phyloP scores from a whole-genome alignment of 1,284 basidiomycete genomes.

The Sporisorium scitamineum region DNA sequence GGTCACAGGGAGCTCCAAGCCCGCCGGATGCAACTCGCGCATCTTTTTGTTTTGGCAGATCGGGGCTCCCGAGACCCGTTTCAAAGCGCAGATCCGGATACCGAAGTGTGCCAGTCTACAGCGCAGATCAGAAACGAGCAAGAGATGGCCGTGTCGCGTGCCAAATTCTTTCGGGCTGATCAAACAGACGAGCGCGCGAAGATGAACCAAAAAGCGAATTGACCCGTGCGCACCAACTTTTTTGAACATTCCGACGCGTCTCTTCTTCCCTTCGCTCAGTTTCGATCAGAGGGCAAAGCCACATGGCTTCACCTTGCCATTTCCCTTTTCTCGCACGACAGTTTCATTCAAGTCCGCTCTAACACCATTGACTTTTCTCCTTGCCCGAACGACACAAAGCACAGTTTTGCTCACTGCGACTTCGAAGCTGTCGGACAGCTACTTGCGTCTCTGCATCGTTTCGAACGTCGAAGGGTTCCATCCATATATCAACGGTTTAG shows the following conservation, averaged over 20 bases:
- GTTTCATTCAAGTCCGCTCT: too few relatives aligned
- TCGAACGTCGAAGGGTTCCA: too few relatives aligned
- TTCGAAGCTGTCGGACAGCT: too few relatives aligned
- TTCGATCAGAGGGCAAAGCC: conserved; percentile 4
- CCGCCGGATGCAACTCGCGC: too few relatives aligned
- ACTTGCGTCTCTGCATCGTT: too few relatives aligned
- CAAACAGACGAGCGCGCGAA: neutral
- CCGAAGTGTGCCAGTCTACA: too few relatives aligned
- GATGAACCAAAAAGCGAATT: neutral
- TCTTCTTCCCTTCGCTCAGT: neutral
- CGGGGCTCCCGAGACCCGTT: neutral
- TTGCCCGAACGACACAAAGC: too few relatives aligned
- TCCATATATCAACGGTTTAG: too few relatives aligned
- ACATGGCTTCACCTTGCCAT: neutral
- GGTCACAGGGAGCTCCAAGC: too few relatives aligned
- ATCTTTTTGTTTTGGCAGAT: too few relatives aligned
- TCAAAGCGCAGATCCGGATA: neutral
- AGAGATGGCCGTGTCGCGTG: conserved; percentile 5
- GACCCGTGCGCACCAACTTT: conserved; percentile 6
- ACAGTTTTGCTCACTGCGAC: too few relatives aligned
- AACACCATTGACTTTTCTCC: too few relatives aligned
- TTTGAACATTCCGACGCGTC: neutral
- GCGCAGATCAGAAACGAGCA: neutral
- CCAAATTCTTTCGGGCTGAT: neutral
- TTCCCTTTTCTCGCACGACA: conserved; percentile 1